Evolutionary conservation across 768 basidiomycete genomes (phyloP), one percentile per base, ranked within the genome.

Genomic region (Lentinula guzmanii): DNA sequence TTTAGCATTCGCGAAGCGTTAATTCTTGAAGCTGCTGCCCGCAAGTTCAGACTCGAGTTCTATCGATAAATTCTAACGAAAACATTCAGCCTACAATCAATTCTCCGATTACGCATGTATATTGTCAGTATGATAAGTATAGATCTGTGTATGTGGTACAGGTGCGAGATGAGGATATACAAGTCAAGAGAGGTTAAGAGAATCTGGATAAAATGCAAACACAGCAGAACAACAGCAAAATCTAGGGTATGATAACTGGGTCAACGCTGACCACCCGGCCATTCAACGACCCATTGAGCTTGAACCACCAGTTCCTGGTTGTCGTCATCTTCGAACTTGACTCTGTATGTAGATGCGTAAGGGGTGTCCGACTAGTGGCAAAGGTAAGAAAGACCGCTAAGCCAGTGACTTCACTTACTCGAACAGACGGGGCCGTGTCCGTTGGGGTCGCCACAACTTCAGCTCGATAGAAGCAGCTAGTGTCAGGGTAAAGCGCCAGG

Each of bases 301-400:
- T 82, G 75, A 24, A 94, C 90, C 39, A 79, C 67, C 67, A 92
- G 89, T 62, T 89, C 87, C 71, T 90, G 89, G 67, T 91, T 87
- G 64, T 92, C 91, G 64, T 94, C 92, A 65, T 93, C 92, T 70
- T 94, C 92, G 64, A 94, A 94, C 68, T 89, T 90, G 28, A 94
- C 80, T 71, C 87, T 88, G 73, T 94, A 94, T 60, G 75, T 75
- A 0, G 85, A 81, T 55, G 77, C 75, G 61, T 79, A 52, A 69
- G 68, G 24, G 62, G 68, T 75, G 77, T 64, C 15, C 21, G 42
- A 56, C 61, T 46, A 35, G 1, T 28, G 43, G 39, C 39, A 34
- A 34, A 42, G 42, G 50, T 41, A 39, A 15, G n/a, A 64, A 43
- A 6, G 48, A 42, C 28, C 8, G 57, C 60, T 18, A 43, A 51